Conservation (phyloP, 1,284 basidiomycete genomes). For the Gomphus bonarii region DNA sequence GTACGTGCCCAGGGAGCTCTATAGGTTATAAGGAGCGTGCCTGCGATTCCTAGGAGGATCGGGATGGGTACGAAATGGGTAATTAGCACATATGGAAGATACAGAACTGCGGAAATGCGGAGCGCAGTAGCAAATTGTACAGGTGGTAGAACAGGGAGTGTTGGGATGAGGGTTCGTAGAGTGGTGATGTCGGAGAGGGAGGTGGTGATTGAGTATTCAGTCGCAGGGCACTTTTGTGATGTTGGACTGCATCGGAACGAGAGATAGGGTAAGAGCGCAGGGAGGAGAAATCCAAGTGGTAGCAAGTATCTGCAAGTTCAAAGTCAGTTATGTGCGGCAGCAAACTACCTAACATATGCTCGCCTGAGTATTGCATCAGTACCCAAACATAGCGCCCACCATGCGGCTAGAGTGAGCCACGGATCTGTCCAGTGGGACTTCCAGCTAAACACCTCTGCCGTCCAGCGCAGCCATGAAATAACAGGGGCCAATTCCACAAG, state of each 20-base stretch:
- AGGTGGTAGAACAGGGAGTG: constrained; percentile 6
- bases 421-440: constrained; percentile 50
- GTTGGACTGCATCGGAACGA: not conserved
- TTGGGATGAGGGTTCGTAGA: constrained; percentile 14
- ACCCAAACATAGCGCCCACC: constrained; percentile 74
- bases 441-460: constrained; percentile 56
- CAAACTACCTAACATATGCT: constrained; percentile 13
- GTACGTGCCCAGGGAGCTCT: constrained; percentile 55
- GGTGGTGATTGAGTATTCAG: constrained; percentile 6
- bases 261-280: constrained; percentile 3
- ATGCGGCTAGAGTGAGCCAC: constrained; percentile 54
- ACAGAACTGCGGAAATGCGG: constrained; percentile 39
- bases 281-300: constrained; percentile 11
- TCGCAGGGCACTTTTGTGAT: not conserved
- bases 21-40: constrained; percentile 49
- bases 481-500: constrained; percentile 49
- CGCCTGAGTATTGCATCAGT: constrained; percentile 47
- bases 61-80: constrained; percentile 47
- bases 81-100: constrained; percentile 49
- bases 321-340: constrained; percentile 11
- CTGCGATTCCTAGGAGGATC: constrained; percentile 46
- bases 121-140: constrained; percentile 14
- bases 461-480: constrained; percentile 37
- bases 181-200: constrained; percentile 10
- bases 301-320: constrained; percentile 24